A percentile compares a stretch with the other conserved stretches of the same genome.
These are phyloP conservation scores for Xylariaceae sp. DNA, from an alignment of 2,329 filamentous ascomycete species.

Conservation along the genomic window DNA sequence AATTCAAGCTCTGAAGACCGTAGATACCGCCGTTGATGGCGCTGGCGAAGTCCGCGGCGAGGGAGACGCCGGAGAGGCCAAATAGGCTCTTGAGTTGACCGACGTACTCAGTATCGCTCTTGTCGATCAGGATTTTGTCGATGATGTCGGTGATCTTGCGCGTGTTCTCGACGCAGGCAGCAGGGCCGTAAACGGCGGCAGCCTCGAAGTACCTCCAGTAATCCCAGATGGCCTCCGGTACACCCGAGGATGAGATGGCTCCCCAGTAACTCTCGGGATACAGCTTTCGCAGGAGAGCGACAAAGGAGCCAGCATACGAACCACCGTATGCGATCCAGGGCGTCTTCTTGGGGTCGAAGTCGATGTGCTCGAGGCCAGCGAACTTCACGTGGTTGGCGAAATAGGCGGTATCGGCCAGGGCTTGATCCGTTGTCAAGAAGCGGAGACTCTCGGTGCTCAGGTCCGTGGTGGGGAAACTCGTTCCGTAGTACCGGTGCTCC, in stretches of 20 bases:
- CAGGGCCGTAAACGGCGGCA: constrained; percentile 44
- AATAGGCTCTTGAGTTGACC: constrained; percentile 40
- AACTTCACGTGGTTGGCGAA: constrained; percentile 72
- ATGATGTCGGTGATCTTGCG: constrained; percentile 51
- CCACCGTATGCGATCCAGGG: constrained; percentile 79
- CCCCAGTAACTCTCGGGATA: constrained; percentile 78
- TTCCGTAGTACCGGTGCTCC: constrained; percentile 84
- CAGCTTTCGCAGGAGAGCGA: constrained; percentile 66
- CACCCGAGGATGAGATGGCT: constrained; percentile 73
- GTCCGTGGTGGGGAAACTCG: constrained; percentile 63
- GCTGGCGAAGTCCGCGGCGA: constrained; percentile 45
- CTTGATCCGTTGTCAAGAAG: constrained; percentile 79
- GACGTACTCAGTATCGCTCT: constrained; percentile 38
- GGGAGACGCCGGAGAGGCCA: constrained; percentile 41
- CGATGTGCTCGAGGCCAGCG: constrained; percentile 59
- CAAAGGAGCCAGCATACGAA: constrained; percentile 76
- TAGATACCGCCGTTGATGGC: constrained; percentile 38
- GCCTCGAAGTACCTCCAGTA: constrained; percentile 62
- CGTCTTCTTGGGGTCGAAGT: constrained; percentile 59
- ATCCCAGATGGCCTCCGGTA: constrained; percentile 71
- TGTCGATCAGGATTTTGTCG: constrained; percentile 46
- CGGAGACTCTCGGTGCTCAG: constrained; percentile 65
- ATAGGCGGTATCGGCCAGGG: constrained; percentile 73
- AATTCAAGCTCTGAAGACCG: constrained; percentile 46
- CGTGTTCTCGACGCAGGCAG: constrained; percentile 59